A percentile compares a stretch with the other conserved stretches of the same genome.
These are phyloP conservation scores for Amaranthus tricolor DNA, from an alignment of 179 eudicot species.

Conservation along the genomic window DNA sequence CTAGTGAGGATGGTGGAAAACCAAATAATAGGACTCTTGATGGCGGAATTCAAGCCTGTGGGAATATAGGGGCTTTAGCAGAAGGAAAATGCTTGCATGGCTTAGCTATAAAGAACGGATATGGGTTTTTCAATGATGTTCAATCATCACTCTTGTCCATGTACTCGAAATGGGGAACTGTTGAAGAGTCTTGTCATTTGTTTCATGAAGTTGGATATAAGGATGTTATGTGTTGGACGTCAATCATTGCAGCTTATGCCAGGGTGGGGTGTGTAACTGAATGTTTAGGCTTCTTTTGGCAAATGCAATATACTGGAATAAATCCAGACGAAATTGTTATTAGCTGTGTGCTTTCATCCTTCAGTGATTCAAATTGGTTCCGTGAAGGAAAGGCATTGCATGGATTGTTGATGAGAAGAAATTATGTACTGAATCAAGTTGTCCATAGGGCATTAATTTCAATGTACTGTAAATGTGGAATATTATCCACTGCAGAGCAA, in stretches of 20 bases:
- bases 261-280: conserved; percentile 33
- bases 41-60: conserved; percentile 80
- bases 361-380: conserved; percentile 40
- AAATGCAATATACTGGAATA: conserved; percentile 52
- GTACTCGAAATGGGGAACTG: conserved; percentile 64
- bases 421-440: conserved; percentile 31
- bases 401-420: conserved; percentile 52
- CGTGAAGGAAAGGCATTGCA: conserved; percentile 70
- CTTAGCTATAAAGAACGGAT: conserved; percentile 52
- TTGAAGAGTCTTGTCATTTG: conserved; percentile 44
- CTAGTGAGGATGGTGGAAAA: conserved; percentile 39
- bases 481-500: conserved; percentile 39
- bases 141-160: conserved; percentile 64
- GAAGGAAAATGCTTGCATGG: conserved; percentile 69
- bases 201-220: conserved; percentile 48
- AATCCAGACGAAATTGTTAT: conserved; percentile 59
- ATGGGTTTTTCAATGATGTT: conserved; percentile 31
- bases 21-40: conserved; percentile 68
- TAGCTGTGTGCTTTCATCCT: conserved; percentile 58
- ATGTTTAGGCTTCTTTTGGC: conserved; percentile 46
- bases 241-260: conserved; percentile 54
- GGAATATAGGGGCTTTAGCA: conserved; percentile 45
- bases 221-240: conserved; percentile 73
- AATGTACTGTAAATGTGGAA: conserved; percentile 68
- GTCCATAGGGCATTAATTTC: conserved; percentile 52